phyloP scores from a whole-genome alignment of 257 asterid species.

The Verbena officinalis region DNA sequence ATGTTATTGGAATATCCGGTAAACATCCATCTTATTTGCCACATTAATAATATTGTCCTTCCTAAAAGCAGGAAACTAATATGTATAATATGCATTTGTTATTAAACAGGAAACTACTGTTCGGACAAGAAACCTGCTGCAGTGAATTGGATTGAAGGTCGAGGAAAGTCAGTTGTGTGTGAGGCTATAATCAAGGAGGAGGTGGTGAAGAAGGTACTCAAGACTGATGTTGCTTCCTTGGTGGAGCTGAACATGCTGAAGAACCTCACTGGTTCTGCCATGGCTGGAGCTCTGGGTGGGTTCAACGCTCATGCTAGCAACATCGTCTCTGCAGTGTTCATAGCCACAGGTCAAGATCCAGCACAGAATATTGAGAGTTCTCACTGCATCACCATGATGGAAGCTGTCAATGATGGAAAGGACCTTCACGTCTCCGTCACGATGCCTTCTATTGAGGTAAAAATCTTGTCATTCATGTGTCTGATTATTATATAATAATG shows the following conservation, averaged over 20 bases:
- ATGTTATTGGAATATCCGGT: constrained; percentile 50
- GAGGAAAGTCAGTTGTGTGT: constrained; percentile 49
- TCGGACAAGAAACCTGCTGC: constrained; percentile 51
- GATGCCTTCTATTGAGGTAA: constrained; percentile 49
- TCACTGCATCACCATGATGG: constrained; percentile 57
- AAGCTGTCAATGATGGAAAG: constrained; percentile 43
- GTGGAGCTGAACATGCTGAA: constrained; percentile 55
- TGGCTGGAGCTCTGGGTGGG: constrained; percentile 54
- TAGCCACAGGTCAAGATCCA: constrained; percentile 49
- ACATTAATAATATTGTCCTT: not conserved
- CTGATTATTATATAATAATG: not conserved
- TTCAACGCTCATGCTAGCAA: constrained; percentile 51
- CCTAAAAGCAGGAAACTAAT: not conserved
- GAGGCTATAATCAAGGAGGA: constrained; percentile 43
- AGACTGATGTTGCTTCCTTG: constrained; percentile 43
- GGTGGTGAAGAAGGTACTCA: constrained; percentile 43
- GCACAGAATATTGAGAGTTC: constrained; percentile 50
- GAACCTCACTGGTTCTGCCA: constrained; percentile 49
- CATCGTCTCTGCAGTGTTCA: constrained; percentile 40
- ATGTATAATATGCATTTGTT: not conserved
- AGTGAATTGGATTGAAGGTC: constrained; percentile 50
- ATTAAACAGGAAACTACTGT: constrained; percentile 40
- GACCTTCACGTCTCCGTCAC: constrained; percentile 49
- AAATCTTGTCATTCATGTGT: not conserved
- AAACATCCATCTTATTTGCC: not conserved